Percentiles rank a stretch among this genome's conserved stretches.
These are phyloP conservation scores for Xylariaceae sp. DNA, from an alignment of 2,329 filamentous ascomycete species.

Conservation along the genomic window DNA sequence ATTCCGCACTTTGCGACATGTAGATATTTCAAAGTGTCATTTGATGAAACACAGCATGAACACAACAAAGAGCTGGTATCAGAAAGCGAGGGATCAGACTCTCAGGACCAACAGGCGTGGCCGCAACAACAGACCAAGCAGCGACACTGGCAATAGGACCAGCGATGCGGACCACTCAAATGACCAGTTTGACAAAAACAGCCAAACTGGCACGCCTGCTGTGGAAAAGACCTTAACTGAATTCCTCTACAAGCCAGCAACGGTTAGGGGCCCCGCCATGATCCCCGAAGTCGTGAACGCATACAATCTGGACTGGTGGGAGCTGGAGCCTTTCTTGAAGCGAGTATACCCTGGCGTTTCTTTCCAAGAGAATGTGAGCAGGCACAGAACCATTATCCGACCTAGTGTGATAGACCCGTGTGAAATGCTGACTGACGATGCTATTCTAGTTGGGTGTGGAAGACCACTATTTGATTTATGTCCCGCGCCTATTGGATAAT, in stretches of 20 bases:
- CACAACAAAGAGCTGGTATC: conserved; percentile 16
- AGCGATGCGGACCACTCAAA: neutral
- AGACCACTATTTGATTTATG: conserved; percentile 22
- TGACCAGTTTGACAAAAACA: neutral
- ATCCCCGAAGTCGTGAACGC: conserved; percentile 2
- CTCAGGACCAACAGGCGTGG: neutral
- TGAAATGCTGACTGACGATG: neutral
- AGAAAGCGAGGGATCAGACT: conserved; percentile 17
- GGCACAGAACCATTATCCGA: neutral
- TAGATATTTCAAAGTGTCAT: conserved; percentile 8
- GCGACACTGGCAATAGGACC: conserved; percentile 1
- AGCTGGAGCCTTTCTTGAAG: conserved; percentile 11
- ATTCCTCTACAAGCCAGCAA: conserved; percentile 15
- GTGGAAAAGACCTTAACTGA: conserved; percentile 7
- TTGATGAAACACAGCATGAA: conserved; percentile 18
- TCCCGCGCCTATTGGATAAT: conserved; percentile 1
- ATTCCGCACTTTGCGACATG: neutral
- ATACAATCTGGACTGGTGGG: conserved; percentile 19
- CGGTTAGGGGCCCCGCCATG: conserved; percentile 1
- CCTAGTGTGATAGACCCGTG: neutral
- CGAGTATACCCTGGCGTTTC: conserved; percentile 5
- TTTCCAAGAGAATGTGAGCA: conserved; percentile 17
- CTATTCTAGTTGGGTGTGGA: conserved; percentile 7
- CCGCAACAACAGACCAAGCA: neutral
- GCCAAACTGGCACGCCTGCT: neutral